Evolutionary conservation across 805 yeast species (phyloP).

Genomic region (Nematodospora valgi): DNA sequence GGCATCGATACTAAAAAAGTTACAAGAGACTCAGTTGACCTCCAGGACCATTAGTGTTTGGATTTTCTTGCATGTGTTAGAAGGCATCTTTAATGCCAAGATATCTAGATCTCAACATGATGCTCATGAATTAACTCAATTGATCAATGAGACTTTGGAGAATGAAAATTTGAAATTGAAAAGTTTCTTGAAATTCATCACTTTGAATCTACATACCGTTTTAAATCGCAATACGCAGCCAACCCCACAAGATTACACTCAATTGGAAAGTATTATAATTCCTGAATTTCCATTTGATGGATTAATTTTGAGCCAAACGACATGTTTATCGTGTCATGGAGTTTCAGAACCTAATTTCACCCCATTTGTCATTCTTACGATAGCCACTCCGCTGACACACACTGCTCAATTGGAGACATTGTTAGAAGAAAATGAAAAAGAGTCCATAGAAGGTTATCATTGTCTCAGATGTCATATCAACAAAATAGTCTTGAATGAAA

Average conservation of each 20-base stretch:
- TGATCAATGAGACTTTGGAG: slow-evolving; percentile 73
- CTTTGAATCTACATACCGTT: slow-evolving; percentile 9
- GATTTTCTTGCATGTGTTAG: slow-evolving; percentile 74
- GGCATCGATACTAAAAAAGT: slow-evolving; percentile 46
- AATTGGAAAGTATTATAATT: slow-evolving; percentile 21
- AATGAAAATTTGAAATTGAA: slow-evolving; percentile 53
- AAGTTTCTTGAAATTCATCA: slow-evolving; percentile 19
- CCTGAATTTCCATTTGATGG: slow-evolving; percentile 79
- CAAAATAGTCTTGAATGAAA: slow-evolving; percentile 28
- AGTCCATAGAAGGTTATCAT: slow-evolving; percentile 74
- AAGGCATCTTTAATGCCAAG: slow-evolving; percentile 64
- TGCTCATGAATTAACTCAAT: slow-evolving; percentile 88
- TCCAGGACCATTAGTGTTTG: slow-evolving; percentile 66
- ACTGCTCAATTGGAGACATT: slow-evolving; percentile 50
- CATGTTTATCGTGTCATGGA: slow-evolving; percentile 64
- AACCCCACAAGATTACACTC: slow-evolving; percentile 10
- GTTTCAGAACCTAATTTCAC: slow-evolving; percentile 56
- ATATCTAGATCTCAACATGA: slow-evolving; percentile 84
- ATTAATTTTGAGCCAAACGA: slow-evolving; percentile 58
- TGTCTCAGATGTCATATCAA: slow-evolving; percentile 67
- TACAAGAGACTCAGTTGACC: slow-evolving; percentile 60
- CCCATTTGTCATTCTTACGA: slow-evolving; percentile 67
- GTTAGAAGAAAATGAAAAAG: slow-evolving; percentile 54
- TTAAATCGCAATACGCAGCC: slow-evolving; percentile 4
- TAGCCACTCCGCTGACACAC: slow-evolving; percentile 63